Evolutionary conservation across 345 rosid species (phyloP).

Genomic region (Bruguiera gymnorhiza): DNA sequence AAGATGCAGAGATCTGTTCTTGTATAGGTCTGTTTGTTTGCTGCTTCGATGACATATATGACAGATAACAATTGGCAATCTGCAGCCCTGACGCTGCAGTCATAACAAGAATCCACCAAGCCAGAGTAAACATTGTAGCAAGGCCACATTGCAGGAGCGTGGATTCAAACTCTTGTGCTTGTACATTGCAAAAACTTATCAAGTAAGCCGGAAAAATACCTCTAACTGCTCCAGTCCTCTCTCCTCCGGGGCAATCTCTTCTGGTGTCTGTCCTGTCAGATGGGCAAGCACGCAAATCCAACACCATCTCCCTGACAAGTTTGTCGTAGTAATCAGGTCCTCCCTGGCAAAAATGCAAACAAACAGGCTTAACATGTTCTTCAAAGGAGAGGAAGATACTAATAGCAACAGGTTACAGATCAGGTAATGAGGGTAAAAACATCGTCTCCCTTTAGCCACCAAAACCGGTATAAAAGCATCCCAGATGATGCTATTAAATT

Average conservation of each 20-base stretch:
- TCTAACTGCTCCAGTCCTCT: conserved; percentile 63
- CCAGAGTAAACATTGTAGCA: background rate
- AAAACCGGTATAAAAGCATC: background rate
- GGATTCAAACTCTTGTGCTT: background rate
- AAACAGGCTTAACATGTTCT: background rate
- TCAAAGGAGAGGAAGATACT: too few species aligned
- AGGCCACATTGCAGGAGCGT: too few species aligned
- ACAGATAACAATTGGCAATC: too few species aligned
- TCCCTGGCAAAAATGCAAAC: conserved; percentile 25
- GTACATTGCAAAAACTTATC: too few species aligned
- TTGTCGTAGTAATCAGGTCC: conserved; percentile 56
- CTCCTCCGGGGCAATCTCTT: conserved; percentile 91
- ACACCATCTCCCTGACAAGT: conserved; percentile 49
- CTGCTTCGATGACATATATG: too few species aligned
- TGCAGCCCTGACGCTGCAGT: too few species aligned
- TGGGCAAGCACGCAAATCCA: conserved; percentile 75
- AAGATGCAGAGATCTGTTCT: too few species aligned
- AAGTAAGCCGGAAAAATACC: conserved; percentile 41
- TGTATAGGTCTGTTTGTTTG: too few species aligned
- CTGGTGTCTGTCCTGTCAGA: conserved; percentile 78
- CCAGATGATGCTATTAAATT: too few species aligned
- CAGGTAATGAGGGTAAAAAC: background rate
- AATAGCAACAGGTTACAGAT: too few species aligned
- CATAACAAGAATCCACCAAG: background rate
- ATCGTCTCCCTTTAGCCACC: too few species aligned